phyloP scores from a whole-genome alignment of 169 alveolate species.

The Plasmodium blacklocki region DNA sequence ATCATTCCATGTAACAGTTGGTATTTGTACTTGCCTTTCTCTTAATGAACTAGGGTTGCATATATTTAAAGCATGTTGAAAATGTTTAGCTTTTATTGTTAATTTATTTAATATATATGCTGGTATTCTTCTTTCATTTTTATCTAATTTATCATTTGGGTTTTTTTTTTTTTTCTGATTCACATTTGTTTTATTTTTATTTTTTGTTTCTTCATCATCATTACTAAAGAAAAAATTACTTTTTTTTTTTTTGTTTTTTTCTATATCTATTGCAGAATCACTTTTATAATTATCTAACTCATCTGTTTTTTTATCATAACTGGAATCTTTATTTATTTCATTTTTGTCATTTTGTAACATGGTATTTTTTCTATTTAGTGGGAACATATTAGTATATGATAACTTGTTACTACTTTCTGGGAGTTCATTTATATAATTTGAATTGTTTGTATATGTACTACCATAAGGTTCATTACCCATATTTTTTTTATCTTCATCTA shows the following conservation, averaged over 20 bases:
- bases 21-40: conserved; percentile 94
- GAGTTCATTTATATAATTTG: background rate
- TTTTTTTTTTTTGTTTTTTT: background rate
- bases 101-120: conserved; percentile 79
- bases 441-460: background rate
- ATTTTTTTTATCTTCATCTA: background rate
- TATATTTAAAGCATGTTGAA: conserved; percentile 90
- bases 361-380: background rate
- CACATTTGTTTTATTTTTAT: background rate
- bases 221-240: background rate
- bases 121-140: conserved; percentile 61
- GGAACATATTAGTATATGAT: background rate
- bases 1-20: conserved; percentile 95
- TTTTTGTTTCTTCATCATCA: background rate
- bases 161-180: background rate
- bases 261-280: too few relatives aligned
- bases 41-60: conserved; percentile 94
- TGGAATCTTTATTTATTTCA: background rate
- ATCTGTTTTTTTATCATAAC: background rate
- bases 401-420: background rate
- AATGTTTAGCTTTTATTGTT: conserved; percentile 85
- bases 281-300: background rate
- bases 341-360: background rate
- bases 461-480: background rate
- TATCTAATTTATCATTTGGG: conserved; percentile 17